Base-by-base conservation (phyloP, 768 basidiomycete genomes). In the Dacryopinax primogenitus region DNA sequence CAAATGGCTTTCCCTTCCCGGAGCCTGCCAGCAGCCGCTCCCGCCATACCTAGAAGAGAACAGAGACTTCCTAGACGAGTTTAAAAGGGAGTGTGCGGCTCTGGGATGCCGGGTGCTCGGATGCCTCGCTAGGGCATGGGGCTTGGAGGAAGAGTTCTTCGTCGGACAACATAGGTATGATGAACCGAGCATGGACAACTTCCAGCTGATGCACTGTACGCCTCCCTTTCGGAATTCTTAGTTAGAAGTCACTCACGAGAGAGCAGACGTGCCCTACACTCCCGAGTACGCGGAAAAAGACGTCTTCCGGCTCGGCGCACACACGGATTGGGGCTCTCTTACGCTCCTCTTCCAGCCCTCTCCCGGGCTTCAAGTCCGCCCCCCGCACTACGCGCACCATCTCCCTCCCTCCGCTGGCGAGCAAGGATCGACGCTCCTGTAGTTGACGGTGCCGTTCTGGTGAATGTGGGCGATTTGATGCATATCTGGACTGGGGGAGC, bases 261-360 rank as follows among this genome's bases (percentile, higher is more conserved):
- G 51, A 4, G 51, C 32, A 58, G 51, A 58, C 18, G 32, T 58
- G 3, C 51, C 51, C 26, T 58, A 3, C 51, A 58, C 51, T 9
- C 51, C 51, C 26, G 51, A 58, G 51, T 58, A 58, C 30, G 30
- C 23, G 21, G 51, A 58, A 18, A 13, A 58, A 30, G 51, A 58
- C 51, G 51, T 58, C 51, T 58, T 58, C 51, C 51, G 51, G 4
- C 51, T 58, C 11, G 51, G 51, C 51, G 51, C 51, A 30, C 51
- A 58, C 51, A 58, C 51, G 7, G 51, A 58, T 30, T 58, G 51
- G 51, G 51, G 51, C 51, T 28, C 26, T 30, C 51, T 58, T 30
- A 58, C 51, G 4, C 51, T 58, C 13, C 51, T 58, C 11, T 58
- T 58, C 51, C 51, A 58, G 26, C 6, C 13, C 51, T 30, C 26